phyloP scores from a whole-genome alignment of 192 early-diverging fungal species.

The Dispira simplex region DNA sequence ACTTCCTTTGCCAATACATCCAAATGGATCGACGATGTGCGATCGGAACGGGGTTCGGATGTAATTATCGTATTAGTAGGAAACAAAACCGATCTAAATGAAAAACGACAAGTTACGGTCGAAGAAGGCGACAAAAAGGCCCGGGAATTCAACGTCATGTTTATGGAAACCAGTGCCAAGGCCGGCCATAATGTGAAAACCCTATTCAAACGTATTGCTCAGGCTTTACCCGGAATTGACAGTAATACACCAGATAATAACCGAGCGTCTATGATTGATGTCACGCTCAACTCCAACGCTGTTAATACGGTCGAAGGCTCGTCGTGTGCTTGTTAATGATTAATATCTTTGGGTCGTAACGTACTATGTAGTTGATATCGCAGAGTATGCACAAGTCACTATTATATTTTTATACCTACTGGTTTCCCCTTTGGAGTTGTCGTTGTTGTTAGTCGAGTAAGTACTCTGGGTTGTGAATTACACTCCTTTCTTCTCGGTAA shows the following conservation, averaged over 20 bases:
- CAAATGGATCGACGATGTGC: slow-evolving; percentile 99
- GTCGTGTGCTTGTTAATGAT: slow-evolving; percentile 32
- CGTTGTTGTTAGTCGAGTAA: too few species aligned
- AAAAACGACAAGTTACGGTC: slow-evolving; percentile 85
- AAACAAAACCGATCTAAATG: slow-evolving; percentile 97
- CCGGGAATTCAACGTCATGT: slow-evolving; percentile 92
- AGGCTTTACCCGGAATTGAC: slow-evolving; percentile 79
- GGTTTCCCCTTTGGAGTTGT: too few species aligned
- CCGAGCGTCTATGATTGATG: slow-evolving; percentile 32
- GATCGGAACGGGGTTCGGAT: slow-evolving; percentile 93
- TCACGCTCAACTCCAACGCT: slow-evolving; percentile 29
- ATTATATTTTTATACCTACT: too few species aligned
- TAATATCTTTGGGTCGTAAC: too few species aligned
- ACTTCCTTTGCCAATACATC: slow-evolving; percentile 92
- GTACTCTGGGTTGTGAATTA: too few species aligned
- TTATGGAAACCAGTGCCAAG: slow-evolving; percentile 99
- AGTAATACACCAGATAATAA: slow-evolving; percentile 36
- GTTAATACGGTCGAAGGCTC: slow-evolving; percentile 26
- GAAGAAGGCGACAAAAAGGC: slow-evolving; percentile 98
- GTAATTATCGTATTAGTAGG: slow-evolving; percentile 97
- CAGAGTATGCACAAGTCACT: too few species aligned
- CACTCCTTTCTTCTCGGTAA: too few species aligned
- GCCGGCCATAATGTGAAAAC: slow-evolving; percentile 98
- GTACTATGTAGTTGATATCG: too few species aligned
- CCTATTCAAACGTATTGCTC: slow-evolving; percentile 93